Conservation (phyloP, 1,284 basidiomycete genomes). For the Paramarasmius palmivorus region DNA sequence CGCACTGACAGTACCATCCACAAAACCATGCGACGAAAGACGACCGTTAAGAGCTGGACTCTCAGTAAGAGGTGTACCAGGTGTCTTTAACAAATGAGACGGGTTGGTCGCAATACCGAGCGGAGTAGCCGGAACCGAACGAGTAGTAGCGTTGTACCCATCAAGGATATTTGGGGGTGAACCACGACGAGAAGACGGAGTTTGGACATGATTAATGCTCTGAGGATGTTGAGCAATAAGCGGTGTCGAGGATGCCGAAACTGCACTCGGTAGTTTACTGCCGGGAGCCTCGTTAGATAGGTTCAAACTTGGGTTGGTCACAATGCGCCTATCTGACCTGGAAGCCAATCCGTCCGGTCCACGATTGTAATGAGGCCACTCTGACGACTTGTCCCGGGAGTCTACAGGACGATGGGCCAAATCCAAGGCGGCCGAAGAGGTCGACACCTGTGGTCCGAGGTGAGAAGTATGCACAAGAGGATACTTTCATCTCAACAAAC, state of each 20-base stretch:
- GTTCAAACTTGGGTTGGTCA: conserved; percentile 72
- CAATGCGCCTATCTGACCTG: conserved; percentile 62
- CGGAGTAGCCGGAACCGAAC: conserved; percentile 77
- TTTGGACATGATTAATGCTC: conserved; percentile 42
- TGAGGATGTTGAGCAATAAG: conserved; percentile 65
- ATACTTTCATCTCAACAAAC: conserved; percentile 39
- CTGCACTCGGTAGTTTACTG: conserved; percentile 44
- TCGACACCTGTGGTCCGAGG: conserved; percentile 62
- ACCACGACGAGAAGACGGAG: conserved; percentile 62
- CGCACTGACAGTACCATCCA: conserved; percentile 46
- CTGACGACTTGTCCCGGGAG: conserved; percentile 74
- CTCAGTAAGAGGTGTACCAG: conserved; percentile 70
- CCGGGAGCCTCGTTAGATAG: conserved; percentile 52
- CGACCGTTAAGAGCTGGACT: conserved; percentile 59
- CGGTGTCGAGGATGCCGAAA: conserved; percentile 63
- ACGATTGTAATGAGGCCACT: conserved; percentile 90
- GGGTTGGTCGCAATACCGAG: conserved; percentile 52
- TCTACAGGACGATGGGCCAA: conserved; percentile 77
- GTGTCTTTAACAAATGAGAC: conserved; percentile 61
- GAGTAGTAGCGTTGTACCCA: conserved; percentile 58
- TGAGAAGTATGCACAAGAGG: conserved; percentile 12
- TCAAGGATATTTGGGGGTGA: conserved; percentile 69
- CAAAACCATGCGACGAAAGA: conserved; percentile 52
- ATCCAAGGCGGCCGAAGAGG: conserved; percentile 91
- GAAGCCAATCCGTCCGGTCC: conserved; percentile 53